Percentiles rank a stretch among this genome's conserved stretches.
Conservation (phyloP, 2,329 filamentous ascomycete genomes). For the Trichoderma semiorbis region DNA sequence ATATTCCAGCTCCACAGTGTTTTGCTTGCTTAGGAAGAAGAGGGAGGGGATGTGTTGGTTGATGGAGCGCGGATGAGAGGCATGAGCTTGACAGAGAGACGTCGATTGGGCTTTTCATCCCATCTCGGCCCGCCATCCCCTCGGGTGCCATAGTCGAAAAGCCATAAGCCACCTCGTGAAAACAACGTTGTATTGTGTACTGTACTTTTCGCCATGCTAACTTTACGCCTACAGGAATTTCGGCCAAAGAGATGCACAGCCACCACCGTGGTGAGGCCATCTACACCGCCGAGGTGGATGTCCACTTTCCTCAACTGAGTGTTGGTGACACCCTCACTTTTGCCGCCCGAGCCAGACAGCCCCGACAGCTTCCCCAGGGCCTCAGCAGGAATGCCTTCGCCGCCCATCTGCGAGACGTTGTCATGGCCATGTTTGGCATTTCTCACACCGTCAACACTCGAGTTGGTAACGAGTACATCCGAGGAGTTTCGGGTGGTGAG, state of each 20-base stretch:
- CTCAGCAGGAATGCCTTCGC: slow-evolving; percentile 53
- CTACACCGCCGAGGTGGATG: slow-evolving; percentile 81
- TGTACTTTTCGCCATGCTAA: neutral
- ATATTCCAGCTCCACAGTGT: slow-evolving; percentile 13
- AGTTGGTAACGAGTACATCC: slow-evolving; percentile 72
- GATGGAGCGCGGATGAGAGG: neutral
- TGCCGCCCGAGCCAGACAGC: slow-evolving; percentile 66
- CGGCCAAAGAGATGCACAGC: slow-evolving; percentile 70
- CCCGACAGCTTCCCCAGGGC: slow-evolving; percentile 57
- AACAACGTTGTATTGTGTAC: neutral
- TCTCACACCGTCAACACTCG: slow-evolving; percentile 68
- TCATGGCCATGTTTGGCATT: slow-evolving; percentile 74
- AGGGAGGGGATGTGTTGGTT: neutral
- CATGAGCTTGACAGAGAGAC: neutral
- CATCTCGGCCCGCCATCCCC: neutral
- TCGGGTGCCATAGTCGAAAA: neutral
- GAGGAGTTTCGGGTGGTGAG: slow-evolving; percentile 72
- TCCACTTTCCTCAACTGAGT: slow-evolving; percentile 72
- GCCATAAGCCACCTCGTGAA: neutral
- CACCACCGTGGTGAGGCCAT: slow-evolving; percentile 80
- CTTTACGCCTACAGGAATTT: slow-evolving; percentile 46
- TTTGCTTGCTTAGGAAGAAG: neutral
- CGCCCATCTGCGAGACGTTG: slow-evolving; percentile 64
- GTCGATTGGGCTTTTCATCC: neutral
- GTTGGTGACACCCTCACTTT: slow-evolving; percentile 79